Evolutionary conservation across 2,329 filamentous ascomycete genomes (phyloP).

Genomic region (Exserohilum turcica): DNA sequence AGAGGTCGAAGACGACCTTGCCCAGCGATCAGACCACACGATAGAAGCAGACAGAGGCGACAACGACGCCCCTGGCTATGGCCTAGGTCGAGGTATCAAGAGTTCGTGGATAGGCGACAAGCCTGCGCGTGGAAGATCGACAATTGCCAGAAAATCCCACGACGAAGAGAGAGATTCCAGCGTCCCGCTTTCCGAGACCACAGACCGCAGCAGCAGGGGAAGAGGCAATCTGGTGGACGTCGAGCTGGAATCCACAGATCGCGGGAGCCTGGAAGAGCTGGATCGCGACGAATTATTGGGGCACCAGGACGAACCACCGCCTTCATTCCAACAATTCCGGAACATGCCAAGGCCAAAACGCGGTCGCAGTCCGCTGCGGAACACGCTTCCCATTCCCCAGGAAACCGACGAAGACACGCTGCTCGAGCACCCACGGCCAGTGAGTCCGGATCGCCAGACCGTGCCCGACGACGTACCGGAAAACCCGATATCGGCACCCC

Average conservation of each 20-base stretch:
- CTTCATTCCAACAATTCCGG: slow-evolving; percentile 63
- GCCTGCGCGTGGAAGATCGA: slow-evolving; percentile 48
- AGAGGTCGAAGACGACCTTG: slow-evolving; percentile 76
- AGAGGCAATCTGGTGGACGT: slow-evolving; percentile 81
- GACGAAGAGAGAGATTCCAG: slow-evolving; percentile 49
- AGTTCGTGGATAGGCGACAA: slow-evolving; percentile 63
- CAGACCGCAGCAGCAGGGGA: slow-evolving; percentile 58
- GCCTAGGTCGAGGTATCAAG: slow-evolving; percentile 57
- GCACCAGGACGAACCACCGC: slow-evolving; percentile 57
- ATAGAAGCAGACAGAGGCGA: slow-evolving; percentile 54
- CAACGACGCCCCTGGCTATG: slow-evolving; percentile 47
- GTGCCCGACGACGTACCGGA: slow-evolving; percentile 62
- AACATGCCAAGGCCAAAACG: slow-evolving; percentile 50
- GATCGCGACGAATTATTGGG: slow-evolving; percentile 41
- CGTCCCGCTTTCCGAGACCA: slow-evolving; percentile 49
- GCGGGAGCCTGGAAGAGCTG: slow-evolving; percentile 52
- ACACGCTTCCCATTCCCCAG: slow-evolving; percentile 50
- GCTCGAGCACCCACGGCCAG: slow-evolving; percentile 50
- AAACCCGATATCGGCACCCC: slow-evolving; percentile 48
- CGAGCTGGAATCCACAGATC: slow-evolving; percentile 71
- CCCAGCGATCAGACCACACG: slow-evolving; percentile 53
- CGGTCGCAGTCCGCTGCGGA: slow-evolving; percentile 50
- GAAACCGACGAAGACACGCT: slow-evolving; percentile 59
- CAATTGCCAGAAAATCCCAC: slow-evolving; percentile 39
- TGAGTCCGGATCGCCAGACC: slow-evolving; percentile 59